Base-by-base conservation (phyloP, 208 protist species). In the Acanthamoeba royreba region DNA sequence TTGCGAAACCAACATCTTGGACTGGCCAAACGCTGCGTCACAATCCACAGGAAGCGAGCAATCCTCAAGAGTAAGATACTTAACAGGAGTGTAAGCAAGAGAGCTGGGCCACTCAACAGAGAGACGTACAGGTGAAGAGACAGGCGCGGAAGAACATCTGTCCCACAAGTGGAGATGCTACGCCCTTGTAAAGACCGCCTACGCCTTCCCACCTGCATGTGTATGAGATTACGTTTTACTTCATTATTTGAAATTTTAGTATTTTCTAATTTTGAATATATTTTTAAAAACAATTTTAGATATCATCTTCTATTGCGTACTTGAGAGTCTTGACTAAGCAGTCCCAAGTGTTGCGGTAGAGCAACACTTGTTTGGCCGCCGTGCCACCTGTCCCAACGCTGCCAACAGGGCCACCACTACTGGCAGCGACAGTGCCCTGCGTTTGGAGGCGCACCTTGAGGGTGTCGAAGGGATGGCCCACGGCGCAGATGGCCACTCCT, bases 171-270 rank as follows among this genome's bases (percentile, higher is more conserved):
- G 93, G 93, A 4, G 93, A 92, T 4, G 69, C 53, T 17, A 94
- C 83, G 38, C 93, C 93, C 63, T 94, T 94, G 93, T 94, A 94
- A 25, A 94, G 63, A 4, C 93, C 93, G 22, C 47, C 72, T 0
- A 93, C 33, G 8, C 93, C 93, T 74, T 94, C 93, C 93, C 83
- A 93, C n/a, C 66, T 77, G 66, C 66, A n/a, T 8, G 9, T 35
- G 33, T 25, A 72, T 9, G 61, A 72, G 61, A n/a, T n/a, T n/a
- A n/a, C n/a, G n/a, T n/a, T n/a, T n/a, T n/a, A n/a, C n/a, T n/a
- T n/a, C n/a, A n/a, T n/a, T n/a, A n/a, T n/a, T n/a, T n/a, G n/a
- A n/a, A n/a, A n/a, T n/a, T n/a, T n/a, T n/a, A n/a, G n/a, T n/a
- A n/a, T n/a, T n/a, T n/a, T n/a, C n/a, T n/a, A n/a, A n/a, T n/a